Evolutionary conservation across 345 rosid species (phyloP).

Genomic region (Boechera retrofracta): DNA sequence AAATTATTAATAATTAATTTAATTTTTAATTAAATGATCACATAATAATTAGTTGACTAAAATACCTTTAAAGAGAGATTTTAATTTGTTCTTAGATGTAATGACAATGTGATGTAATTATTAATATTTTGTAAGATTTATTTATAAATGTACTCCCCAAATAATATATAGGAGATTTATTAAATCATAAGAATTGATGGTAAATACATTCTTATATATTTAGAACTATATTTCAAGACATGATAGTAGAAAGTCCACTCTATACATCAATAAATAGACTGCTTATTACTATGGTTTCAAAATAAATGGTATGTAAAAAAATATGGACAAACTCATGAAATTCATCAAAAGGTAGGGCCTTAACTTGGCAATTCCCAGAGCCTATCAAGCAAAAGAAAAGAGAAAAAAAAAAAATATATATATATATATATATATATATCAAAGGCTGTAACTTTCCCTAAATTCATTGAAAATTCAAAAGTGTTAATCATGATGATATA

Average conservation of each 20-base stretch:
- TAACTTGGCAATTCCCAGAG: constrained; percentile 36
- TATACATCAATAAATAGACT: background rate
- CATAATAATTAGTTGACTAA: too few species aligned
- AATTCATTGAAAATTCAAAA: constrained; percentile 35
- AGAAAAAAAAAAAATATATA: background rate
- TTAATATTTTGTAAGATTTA: too few species aligned
- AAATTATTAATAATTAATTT: too few species aligned
- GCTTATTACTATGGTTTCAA: background rate
- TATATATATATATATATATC: background rate
- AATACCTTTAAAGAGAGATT: too few species aligned
- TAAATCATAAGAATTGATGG: background rate
- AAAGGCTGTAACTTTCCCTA: constrained; percentile 37
- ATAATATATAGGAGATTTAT: background rate
- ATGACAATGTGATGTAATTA: too few species aligned
- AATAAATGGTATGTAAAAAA: background rate
- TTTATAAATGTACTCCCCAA: too few species aligned
- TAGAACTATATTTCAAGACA: background rate
- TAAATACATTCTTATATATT: constrained; percentile 1
- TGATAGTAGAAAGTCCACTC: background rate
- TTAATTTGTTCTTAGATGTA: too few species aligned
- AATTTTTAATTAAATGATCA: too few species aligned
- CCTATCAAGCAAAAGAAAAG: constrained; percentile 22
- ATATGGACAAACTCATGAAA: constrained; percentile 27
- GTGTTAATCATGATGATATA: constrained; percentile 38
- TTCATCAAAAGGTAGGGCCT: constrained; percentile 38